Evolutionary conservation across 2,329 filamentous ascomycete genomes (phyloP), one percentile per base, ranked within the genome.

Genomic region (Fusarium xyrophilum): DNA sequence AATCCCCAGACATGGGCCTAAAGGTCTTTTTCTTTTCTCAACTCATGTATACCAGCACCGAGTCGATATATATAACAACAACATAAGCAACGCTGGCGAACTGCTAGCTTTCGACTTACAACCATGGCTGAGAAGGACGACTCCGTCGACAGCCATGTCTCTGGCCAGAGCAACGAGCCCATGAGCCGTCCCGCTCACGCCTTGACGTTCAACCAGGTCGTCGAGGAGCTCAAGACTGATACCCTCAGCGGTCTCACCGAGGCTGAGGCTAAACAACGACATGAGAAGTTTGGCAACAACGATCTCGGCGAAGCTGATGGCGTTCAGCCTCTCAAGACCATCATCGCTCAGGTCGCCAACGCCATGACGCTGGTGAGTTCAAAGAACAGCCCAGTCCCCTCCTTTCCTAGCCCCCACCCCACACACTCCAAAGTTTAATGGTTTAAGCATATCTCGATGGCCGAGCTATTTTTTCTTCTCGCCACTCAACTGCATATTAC

Each of bases 341-440:
- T 89, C 13, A 79, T 91, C 46, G 82, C 85, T 28, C 89, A 91
- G 75, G 80, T 91, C 56, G 88, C 88, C 54, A 91, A 92, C 74
- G 89, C 89, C 13, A 88, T 91, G 87, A 91, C 87, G 64, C 75
- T 91, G 76, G 89, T 89, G 69, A 73, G 77, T 70, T 28, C 47
- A 23, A 19, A 32, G n/a, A 32, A 32, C 17, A 23, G 30, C 25
- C 32, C 36, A 40, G 27, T 6, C n/a, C 27, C 13, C 25, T n/a
- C 32, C 32, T 8, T 15, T 21, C 25, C 6, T 28, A 35, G 32
- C 15, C 48, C 66, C 63, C 66, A 51, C 48, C 66, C 63, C 66
- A 51, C 66, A 54, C 63, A 44, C 25, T 17, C 25, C 23, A 40
- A 48, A 17, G 25, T 48, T 58, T 44, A 36, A 36, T 40, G 36